Base-by-base conservation (phyloP, 495 filamentous ascomycete genomes). In the Bryoglossum gracile region DNA sequence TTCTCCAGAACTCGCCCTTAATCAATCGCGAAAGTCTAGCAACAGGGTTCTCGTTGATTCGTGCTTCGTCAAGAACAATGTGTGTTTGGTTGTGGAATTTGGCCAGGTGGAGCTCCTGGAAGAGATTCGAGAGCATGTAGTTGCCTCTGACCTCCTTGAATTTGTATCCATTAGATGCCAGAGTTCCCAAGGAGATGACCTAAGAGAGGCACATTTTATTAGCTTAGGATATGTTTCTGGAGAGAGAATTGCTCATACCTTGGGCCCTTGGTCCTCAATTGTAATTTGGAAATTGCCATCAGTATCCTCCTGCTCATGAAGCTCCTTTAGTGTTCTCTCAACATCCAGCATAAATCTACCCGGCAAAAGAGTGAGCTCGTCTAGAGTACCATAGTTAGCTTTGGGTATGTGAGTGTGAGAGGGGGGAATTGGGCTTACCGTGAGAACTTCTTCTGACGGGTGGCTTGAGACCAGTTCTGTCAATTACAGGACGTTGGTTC, bases 201-300 rank as follows among this genome's bases (percentile, higher is more conserved):
- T 89, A 54, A n/a, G 17, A 33, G n/a, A 16, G 8, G 6, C 33
- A 42, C 5, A 44, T 9, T 28, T 60, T 25, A 58, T 48, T 46
- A 40, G 17, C 28, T 17, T 35, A 13, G 18, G 37, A 35, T 30
- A 22, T 37, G 9, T 21, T 16, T 14, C 13, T 36, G 35, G 24
- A n/a, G 16, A 34, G 18, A 34, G 48, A 13, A 25, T 68, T 43
- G 18, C 25, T 13, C 41, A 46, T 64, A 91, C 89, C 81, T 98
- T 98, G 16, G 92, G 92, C 10, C 92, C 92, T 48, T 73, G 68
- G 68, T 97, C 92, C 62, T 97, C 91, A 56, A 97, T 94, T 4
- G 92, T 97, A 61, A 98, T 98, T 65, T 96, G 88, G 69, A 82
- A 82, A 62, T 97, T 94, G 16, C 73, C 68, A 65, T 98, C 89